Percentiles rank a stretch among this genome's conserved stretches.
These are phyloP conservation scores for Leishmania tarentolae DNA, from an alignment of 208 protist genomes.

Conservation along the genomic window DNA sequence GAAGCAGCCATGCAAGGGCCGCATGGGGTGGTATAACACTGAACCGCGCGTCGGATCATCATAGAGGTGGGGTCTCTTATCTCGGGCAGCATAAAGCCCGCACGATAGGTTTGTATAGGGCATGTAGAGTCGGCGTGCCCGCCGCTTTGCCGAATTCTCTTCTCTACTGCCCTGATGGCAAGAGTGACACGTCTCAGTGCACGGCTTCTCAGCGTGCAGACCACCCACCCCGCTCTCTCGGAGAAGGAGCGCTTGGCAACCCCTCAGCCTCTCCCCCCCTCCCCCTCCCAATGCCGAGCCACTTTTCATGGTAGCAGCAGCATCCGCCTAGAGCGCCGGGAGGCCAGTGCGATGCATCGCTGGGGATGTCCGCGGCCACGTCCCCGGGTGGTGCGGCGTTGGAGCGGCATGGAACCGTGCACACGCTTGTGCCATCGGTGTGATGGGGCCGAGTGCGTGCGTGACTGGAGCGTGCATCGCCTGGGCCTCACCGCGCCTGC, in stretches of 20 bases:
- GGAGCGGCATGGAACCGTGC: neutral
- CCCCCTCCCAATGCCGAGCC: neutral
- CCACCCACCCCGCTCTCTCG: neutral
- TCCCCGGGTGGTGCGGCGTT: neutral
- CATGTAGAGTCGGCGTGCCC: neutral
- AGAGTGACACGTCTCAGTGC: neutral
- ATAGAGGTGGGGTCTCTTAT: neutral
- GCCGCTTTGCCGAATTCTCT: neutral
- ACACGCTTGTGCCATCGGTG: neutral
- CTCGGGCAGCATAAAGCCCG: neutral
- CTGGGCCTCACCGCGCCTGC: neutral
- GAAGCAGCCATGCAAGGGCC: neutral
- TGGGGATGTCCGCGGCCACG: neutral
- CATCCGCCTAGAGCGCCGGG: no score
- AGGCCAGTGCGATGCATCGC: neutral
- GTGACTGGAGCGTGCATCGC: neutral
- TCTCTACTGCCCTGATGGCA: neutral
- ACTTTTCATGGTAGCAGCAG: neutral
- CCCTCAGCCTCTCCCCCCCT: neutral
- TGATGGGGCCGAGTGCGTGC: neutral
- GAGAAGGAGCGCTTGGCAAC: neutral
- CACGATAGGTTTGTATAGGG: neutral
- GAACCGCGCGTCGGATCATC: neutral
- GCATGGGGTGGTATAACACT: neutral
- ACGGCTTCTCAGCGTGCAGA: neutral